Base-by-base conservation (phyloP, 2,329 filamentous ascomycete species). In the Phoma sp. region DNA sequence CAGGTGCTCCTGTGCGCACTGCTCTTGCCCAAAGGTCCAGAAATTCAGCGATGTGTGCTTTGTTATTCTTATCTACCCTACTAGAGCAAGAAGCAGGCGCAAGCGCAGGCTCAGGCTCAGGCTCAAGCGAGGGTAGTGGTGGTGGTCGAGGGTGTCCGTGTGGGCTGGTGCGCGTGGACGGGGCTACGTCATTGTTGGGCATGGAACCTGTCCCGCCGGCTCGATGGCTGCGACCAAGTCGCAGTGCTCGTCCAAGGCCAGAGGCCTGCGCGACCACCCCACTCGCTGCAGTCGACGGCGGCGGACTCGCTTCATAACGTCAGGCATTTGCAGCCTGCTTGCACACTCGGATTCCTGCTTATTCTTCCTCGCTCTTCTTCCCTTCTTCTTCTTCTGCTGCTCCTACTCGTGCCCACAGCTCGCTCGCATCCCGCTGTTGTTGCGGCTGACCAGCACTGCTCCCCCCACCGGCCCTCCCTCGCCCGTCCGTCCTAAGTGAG, bases 241-340 rank as follows among this genome's bases (percentile, higher is more conserved):
- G 13, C 13, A 25, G 11, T 29, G 39, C 24, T 36, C n/a, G 37
- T 23, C 23, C 45, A 36, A 29, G 27, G 27, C 27, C 27, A 29
- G 27, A 29, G 6, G 27, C 27, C 27, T 29, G 27, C 27, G 27
- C n/a, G 29, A 23, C 23, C 45, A 36, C 37, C 44, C 27, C 39
- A 40, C 39, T 39, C 35, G 40, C 51, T 44, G 52, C 52, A 58
- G 43, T 55, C 58, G 58, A 60, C 60, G 62, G 54, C 60, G 38
- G 46, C 62, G 54, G 60, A 49, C 44, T 55, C 56, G 46, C 54
- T 60, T 46, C 57, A 63, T 67, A 63, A 66, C 61, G 65, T 66
- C 61, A 65, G 63, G 61, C 60, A 56, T 55, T 44, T 40, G 10
- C 51, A 45, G 48, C 41, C 47, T 52, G 52, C 39, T 53, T 42